Conservation (phyloP, 192 early-diverging fungal genomes). For the Martensiomyces pterosporus region DNA sequence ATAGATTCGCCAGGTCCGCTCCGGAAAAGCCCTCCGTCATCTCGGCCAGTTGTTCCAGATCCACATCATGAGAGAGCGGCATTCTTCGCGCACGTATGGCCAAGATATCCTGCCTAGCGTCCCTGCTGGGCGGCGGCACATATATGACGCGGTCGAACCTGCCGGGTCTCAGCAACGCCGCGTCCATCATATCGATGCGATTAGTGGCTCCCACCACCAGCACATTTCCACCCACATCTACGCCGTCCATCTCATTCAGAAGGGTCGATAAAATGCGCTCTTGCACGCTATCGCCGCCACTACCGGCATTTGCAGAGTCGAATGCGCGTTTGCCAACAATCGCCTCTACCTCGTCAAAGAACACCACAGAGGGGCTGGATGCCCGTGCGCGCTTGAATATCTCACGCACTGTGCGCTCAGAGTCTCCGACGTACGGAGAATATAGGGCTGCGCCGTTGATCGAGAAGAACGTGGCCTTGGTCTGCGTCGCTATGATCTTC, state of each 20-base stretch:
- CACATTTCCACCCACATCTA: conserved; percentile 87
- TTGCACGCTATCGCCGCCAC: conserved; percentile 51
- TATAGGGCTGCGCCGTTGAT: conserved; percentile 48
- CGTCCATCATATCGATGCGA: conserved; percentile 93
- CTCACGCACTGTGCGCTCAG: conserved; percentile 54
- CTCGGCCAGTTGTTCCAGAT: conserved; percentile 54
- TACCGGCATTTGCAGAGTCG: conserved; percentile 59
- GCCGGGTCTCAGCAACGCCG: conserved; percentile 90
- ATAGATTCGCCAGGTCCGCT: conserved; percentile 83
- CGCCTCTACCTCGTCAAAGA: conserved; percentile 96
- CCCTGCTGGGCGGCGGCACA: conserved; percentile 75
- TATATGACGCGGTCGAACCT: conserved; percentile 94
- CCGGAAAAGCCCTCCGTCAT: conserved; percentile 89
- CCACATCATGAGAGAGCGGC: conserved; percentile 52
- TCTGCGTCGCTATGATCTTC: conserved; percentile 77
- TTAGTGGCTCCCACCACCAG: conserved; percentile 99
- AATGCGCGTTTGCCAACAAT: conserved; percentile 80
- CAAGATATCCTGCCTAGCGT: conserved; percentile 64
- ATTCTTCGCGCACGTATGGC: conserved; percentile 53
- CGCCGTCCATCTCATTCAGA: conserved; percentile 82
- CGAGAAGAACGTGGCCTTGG: conserved; percentile 66
- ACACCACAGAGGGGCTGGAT: conserved; percentile 79
- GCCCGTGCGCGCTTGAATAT: conserved; percentile 79
- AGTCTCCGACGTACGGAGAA: conserved; percentile 35
- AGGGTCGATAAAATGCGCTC: conserved; percentile 29